A percentile compares a stretch with the other conserved stretches of the same genome.
Evolutionary conservation across 345 rosid species (phyloP).

Genomic region (Laguncularia racemosa): DNA sequence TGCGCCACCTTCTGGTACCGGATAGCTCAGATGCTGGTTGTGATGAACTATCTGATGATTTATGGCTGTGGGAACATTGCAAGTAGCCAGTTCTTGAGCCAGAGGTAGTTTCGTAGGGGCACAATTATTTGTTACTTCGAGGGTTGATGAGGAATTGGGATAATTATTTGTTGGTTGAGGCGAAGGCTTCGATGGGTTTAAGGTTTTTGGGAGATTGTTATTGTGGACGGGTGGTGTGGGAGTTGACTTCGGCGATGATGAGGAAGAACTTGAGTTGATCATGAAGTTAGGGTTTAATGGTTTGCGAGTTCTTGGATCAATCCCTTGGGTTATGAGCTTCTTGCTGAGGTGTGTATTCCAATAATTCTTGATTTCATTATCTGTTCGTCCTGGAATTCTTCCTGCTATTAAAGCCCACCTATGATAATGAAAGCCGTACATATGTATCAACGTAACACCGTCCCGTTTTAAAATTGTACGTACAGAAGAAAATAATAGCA

Average conservation of each 20-base stretch:
- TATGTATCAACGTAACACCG: too few relatives aligned
- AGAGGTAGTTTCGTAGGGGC: background rate
- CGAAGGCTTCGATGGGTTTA: background rate
- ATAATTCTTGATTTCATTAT: constrained; percentile 86
- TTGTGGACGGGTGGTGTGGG: background rate
- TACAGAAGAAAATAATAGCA: too few relatives aligned
- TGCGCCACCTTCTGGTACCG: too few relatives aligned
- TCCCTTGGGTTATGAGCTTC: constrained; percentile 71
- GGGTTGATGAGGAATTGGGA: background rate
- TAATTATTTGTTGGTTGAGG: background rate
- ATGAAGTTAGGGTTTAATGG: constrained; percentile 30
- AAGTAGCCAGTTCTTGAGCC: background rate
- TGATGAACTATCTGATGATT: too few relatives aligned
- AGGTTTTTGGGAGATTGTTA: too few relatives aligned
- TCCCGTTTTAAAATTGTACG: too few relatives aligned
- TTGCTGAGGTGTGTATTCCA: constrained; percentile 86
- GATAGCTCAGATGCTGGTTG: too few relatives aligned
- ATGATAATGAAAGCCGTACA: background rate
- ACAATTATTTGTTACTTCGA: background rate
- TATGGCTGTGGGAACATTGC: too few relatives aligned
- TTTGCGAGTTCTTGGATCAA: constrained; percentile 79
- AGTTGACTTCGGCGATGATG: background rate
- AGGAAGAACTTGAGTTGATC: constrained; percentile 7
- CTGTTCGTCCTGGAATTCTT: constrained; percentile 84
- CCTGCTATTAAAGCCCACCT: constrained; percentile 92